Evolutionary conservation across 1,284 basidiomycete genomes (phyloP).

Genomic region (Butyriboletus appendiculatus): DNA sequence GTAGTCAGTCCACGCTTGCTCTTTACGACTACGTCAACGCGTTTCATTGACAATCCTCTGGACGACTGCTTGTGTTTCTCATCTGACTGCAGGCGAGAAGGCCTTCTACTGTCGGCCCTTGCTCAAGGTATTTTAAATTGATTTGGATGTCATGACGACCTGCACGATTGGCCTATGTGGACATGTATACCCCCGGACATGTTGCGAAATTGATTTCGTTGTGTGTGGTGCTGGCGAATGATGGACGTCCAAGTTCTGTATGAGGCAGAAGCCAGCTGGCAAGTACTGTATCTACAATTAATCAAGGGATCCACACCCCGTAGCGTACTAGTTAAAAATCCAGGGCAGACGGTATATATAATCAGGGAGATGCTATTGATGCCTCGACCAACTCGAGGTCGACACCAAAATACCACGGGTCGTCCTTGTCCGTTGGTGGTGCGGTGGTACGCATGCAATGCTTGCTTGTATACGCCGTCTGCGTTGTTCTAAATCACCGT

Average conservation of each 20-base stretch:
- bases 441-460: background rate
- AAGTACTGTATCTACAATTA: background rate
- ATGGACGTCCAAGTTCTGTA: no score
- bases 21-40: constrained; percentile 5
- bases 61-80: no score
- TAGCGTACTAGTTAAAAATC: background rate
- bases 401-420: background rate
- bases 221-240: no score
- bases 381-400: background rate
- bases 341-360: background rate
- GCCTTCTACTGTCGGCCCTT: no score
- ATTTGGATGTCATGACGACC: background rate
- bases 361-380: background rate
- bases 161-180: no score
- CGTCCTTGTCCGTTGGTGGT: background rate
- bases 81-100: background rate
- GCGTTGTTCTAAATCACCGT: constrained; percentile 25
- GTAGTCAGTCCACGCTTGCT: background rate
- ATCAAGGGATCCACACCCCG: background rate
- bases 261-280: no score
- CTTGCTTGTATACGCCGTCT: constrained; percentile 1
- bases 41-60: background rate
- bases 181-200: no score
- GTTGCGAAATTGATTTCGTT: no score
- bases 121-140: no score